Percentiles rank a stretch among this genome's conserved stretches.
phyloP scores from a whole-genome alignment of 306 rosid species.

The Gynostemma pentaphyllum region DNA sequence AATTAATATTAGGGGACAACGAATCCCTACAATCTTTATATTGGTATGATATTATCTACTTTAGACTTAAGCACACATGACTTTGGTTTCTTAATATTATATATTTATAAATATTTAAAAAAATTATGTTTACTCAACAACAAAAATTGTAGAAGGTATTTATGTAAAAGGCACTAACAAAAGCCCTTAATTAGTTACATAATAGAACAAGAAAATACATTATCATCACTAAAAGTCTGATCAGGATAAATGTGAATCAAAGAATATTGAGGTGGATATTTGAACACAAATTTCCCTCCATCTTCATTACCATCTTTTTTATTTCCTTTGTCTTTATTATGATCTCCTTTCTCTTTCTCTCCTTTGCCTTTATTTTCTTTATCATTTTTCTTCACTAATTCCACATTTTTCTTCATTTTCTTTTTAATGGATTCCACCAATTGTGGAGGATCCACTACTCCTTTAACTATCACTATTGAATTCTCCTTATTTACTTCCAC shows the following conservation, averaged over 20 bases:
- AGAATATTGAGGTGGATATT: conserved; percentile 53
- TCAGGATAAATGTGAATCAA: conserved; percentile 24
- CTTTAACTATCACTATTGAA: conserved; percentile 47
- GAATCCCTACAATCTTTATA: too few relatives aligned
- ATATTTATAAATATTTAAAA: too few relatives aligned
- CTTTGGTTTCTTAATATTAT: too few relatives aligned
- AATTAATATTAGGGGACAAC: too few relatives aligned
- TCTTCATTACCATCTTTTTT: background rate
- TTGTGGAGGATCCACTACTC: conserved; percentile 33
- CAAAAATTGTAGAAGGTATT: too few relatives aligned
- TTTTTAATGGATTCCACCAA: conserved; percentile 31
- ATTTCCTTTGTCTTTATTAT: too few relatives aligned
- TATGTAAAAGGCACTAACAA: too few relatives aligned
- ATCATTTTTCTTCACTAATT: conserved; percentile 26
- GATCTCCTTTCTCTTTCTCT: background rate
- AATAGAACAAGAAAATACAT: conserved; percentile 51
- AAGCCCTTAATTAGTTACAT: too few relatives aligned
- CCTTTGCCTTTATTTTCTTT: background rate
- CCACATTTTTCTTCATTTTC: conserved; percentile 44
- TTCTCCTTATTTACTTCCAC: conserved; percentile 40
- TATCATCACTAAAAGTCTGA: conserved; percentile 64
- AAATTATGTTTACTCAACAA: too few relatives aligned
- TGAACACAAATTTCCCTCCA: background rate
- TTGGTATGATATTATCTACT: too few relatives aligned
- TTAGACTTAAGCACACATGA: too few relatives aligned